These are phyloP conservation scores for Penicillium sp. DNA, from an alignment of 2,329 filamentous ascomycete species.

Conservation along the genomic window DNA sequence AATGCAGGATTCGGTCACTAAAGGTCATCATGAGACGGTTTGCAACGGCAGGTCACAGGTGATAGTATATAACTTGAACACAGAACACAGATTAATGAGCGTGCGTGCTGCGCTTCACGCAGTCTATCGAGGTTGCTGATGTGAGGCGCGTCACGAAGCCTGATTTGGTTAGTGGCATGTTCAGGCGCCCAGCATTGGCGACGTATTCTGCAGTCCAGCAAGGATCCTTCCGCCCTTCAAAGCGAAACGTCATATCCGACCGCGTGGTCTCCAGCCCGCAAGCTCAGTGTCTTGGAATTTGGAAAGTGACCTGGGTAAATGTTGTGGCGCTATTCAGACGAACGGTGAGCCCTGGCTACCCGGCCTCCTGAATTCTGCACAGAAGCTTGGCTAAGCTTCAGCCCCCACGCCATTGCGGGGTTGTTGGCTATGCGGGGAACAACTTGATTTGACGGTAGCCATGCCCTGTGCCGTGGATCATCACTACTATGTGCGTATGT, in stretches of 20 bases:
- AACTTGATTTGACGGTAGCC: not conserved
- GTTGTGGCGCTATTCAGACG: not conserved
- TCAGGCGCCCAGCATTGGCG: too few relatives aligned
- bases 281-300: too few relatives aligned
- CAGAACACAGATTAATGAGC: too few relatives aligned
- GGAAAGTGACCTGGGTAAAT: too few relatives aligned
- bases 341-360: not conserved
- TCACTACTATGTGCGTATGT: not conserved
- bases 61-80: not conserved
- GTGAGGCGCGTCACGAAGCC: not conserved
- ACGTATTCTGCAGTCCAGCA: too few relatives aligned
- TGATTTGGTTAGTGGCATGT: conserved; percentile 17
- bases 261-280: too few relatives aligned
- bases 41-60: not conserved
- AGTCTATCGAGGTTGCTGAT: not conserved
- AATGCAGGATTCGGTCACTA: conserved; percentile 6
- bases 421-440: conserved; percentile 7
- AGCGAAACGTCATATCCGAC: too few relatives aligned
- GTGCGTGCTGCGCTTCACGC: too few relatives aligned
- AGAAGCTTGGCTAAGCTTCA: too few relatives aligned
- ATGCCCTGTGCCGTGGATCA: conserved; percentile 1
- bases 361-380: too few relatives aligned
- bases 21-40: not conserved
- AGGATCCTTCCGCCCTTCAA: too few relatives aligned
- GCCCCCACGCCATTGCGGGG: not conserved